Percentiles rank a stretch among this genome's conserved stretches.
Evolutionary conservation across 768 basidiomycete genomes (phyloP).

Genomic region (Podaxis sp.): DNA sequence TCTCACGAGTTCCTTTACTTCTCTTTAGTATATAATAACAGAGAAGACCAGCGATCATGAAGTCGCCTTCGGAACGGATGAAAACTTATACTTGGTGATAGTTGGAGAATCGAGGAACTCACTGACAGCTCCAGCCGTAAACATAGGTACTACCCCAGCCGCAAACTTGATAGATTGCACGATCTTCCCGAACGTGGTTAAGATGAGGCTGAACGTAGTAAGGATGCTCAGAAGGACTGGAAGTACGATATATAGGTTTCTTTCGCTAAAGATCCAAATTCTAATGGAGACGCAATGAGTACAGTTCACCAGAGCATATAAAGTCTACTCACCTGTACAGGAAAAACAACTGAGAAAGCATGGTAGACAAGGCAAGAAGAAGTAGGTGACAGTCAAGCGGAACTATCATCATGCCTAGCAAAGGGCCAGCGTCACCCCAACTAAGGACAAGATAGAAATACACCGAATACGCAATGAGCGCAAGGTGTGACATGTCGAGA

Average conservation of each 20-base stretch:
- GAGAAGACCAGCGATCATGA: slow-evolving; percentile 17
- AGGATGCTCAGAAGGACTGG: slow-evolving; percentile 9
- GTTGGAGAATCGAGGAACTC: neutral
- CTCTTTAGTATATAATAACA: slow-evolving; percentile 16
- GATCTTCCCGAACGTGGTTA: neutral
- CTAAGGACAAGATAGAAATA: slow-evolving; percentile 23
- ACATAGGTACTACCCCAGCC: neutral
- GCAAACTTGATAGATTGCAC: neutral
- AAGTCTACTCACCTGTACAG: slow-evolving; percentile 14
- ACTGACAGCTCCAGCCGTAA: neutral
- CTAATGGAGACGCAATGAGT: slow-evolving; percentile 7
- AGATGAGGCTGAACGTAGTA: slow-evolving; percentile 9
- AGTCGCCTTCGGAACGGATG: slow-evolving; percentile 11
- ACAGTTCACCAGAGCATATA: neutral
- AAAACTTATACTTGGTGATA: neutral
- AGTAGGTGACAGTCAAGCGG: slow-evolving; percentile 18
- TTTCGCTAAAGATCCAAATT: slow-evolving; percentile 19
- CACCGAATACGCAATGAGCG: slow-evolving; percentile 18
- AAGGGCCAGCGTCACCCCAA: slow-evolving; percentile 17
- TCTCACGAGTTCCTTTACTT: slow-evolving; percentile 3
- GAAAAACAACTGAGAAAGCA: slow-evolving; percentile 20
- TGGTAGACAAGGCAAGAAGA: slow-evolving; percentile 15
- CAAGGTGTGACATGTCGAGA: slow-evolving; percentile 20
- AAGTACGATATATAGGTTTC: slow-evolving; percentile 6
- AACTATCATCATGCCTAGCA: slow-evolving; percentile 8